Evolutionary conservation across 106 monocot species (phyloP), one percentile per base, ranked within the genome.

Genomic region (Hemerocallis citrina): DNA sequence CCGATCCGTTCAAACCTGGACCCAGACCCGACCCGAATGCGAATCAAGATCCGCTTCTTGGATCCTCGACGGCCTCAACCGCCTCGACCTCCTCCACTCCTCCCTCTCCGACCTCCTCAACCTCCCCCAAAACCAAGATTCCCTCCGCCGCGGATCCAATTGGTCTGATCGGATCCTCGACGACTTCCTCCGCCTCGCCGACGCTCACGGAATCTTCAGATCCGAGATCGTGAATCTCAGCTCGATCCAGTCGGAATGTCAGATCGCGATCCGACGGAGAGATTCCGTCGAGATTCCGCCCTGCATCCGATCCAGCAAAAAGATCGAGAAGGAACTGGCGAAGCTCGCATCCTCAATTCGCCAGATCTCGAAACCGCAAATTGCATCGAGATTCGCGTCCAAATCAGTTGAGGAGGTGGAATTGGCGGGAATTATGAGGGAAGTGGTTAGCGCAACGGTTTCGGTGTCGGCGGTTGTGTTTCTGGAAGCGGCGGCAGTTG

Each of bases 101-200:
- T 69, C 87, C 34, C 59, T 95, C 42, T 39, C 65, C 46, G 86
- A 75, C 29, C 73, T 90, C 61, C 72, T 96, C 61, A 55, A 54
- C 23, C 83, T 83, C 22, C 72, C 85, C 5, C 74, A 86, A 31
- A 59, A 68, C 10, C 79, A 68, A 44, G 79, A 75, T 15, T 7
- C 68, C 67, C 72, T 86, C 52, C 72, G 71, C 16, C 39, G 43
- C 64, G 63, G 61, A n/a, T 7, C 76, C 25, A 14, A 59, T 1
- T 70, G 59, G 57, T 48, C 66, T 20, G 71, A 81, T 1, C 19
- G 42, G 16, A 74, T 87, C 37, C 86, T 91, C 8, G 91, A 87
- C 23, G 76, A 81, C 64, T 81, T 77, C 71, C 89, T 96, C 57
- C 56, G 44, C 39, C 64, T 89, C 42, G 80, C 73, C 24, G 94